A percentile compares a stretch with the other conserved stretches of the same genome.
These are phyloP conservation scores for Penicillium malachiteum DNA, from an alignment of 495 filamentous ascomycete species.

Conservation along the genomic window DNA sequence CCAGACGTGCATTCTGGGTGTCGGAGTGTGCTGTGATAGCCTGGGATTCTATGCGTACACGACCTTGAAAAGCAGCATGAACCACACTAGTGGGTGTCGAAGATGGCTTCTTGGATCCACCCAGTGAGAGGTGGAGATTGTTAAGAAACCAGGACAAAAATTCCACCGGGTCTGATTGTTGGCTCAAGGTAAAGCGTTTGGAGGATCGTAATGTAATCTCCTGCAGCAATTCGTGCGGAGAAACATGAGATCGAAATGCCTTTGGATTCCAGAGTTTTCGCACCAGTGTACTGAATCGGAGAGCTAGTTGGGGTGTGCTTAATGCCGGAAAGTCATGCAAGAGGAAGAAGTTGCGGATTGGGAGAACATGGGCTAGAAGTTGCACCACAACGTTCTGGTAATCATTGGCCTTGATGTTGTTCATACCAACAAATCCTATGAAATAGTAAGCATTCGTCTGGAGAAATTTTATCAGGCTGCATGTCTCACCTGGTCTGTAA, in stretches of 20 bases:
- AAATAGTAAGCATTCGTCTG: constrained; percentile 8
- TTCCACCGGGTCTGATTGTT: constrained; percentile 92
- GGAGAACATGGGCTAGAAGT: constrained; percentile 82
- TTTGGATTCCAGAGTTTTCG: constrained; percentile 98
- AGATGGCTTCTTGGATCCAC: constrained; percentile 83
- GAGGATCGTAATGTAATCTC: constrained; percentile 87
- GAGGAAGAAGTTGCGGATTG: constrained; percentile 90
- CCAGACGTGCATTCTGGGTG: constrained; percentile 74
- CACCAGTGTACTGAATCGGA: constrained; percentile 86
- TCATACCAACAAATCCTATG: constrained; percentile 91
- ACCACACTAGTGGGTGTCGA: constrained; percentile 63
- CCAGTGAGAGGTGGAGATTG: constrained; percentile 86
- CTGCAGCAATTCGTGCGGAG: constrained; percentile 93
- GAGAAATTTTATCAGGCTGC: not conserved
- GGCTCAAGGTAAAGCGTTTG: constrained; percentile 88
- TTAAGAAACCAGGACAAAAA: constrained; percentile 98
- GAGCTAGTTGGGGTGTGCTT: constrained; percentile 55
- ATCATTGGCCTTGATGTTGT: constrained; percentile 99
- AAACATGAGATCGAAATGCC: constrained; percentile 96
- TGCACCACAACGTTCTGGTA: constrained; percentile 98
- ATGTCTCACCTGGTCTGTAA: constrained; percentile 70
- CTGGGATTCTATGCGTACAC: constrained; percentile 88
- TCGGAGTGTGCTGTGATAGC: constrained; percentile 91
- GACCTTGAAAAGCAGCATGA: constrained; percentile 90
- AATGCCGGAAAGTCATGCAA: constrained; percentile 59